Conservation (phyloP, 106 monocot genomes). For the Acanthochlamys bracteata region DNA sequence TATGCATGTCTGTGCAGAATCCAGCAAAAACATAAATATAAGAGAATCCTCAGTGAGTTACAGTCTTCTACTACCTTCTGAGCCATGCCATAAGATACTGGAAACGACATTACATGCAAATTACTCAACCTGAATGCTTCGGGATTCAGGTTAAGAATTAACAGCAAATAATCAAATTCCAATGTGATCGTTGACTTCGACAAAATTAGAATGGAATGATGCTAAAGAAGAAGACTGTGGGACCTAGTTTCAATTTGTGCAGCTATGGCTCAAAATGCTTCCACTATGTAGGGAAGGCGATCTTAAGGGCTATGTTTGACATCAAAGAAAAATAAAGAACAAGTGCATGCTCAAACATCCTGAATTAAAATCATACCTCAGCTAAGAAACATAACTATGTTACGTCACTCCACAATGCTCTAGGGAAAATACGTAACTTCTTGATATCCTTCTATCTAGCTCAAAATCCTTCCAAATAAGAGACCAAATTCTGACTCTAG, state of each 20-base stretch:
- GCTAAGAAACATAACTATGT: too few relatives aligned
- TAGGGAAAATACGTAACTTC: too few relatives aligned
- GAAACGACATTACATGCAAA: constrained; percentile 3
- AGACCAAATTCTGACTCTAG: background rate
- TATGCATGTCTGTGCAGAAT: too few relatives aligned
- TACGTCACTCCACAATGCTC: too few relatives aligned
- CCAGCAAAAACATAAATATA: too few relatives aligned
- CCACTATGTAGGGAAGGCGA: constrained; percentile 37
- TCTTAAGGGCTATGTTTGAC: constrained; percentile 52
- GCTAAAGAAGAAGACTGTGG: constrained; percentile 20
- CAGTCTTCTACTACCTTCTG: background rate
- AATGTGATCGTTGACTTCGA: background rate
- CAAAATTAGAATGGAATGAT: background rate
- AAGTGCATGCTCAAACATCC: background rate
- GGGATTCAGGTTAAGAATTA: background rate
- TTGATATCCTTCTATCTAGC: too few relatives aligned
- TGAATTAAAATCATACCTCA: background rate
- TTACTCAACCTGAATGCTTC: background rate
- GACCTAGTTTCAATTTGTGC: constrained; percentile 11
- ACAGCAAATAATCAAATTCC: constrained; percentile 4
- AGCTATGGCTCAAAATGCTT: constrained; percentile 36
- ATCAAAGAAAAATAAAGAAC: background rate
- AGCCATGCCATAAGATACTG: constrained; percentile 1
- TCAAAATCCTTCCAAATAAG: background rate
- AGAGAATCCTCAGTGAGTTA: background rate